Base-by-base conservation (phyloP, 106 monocot genomes). In the Dendrobium chrysotoxum region DNA sequence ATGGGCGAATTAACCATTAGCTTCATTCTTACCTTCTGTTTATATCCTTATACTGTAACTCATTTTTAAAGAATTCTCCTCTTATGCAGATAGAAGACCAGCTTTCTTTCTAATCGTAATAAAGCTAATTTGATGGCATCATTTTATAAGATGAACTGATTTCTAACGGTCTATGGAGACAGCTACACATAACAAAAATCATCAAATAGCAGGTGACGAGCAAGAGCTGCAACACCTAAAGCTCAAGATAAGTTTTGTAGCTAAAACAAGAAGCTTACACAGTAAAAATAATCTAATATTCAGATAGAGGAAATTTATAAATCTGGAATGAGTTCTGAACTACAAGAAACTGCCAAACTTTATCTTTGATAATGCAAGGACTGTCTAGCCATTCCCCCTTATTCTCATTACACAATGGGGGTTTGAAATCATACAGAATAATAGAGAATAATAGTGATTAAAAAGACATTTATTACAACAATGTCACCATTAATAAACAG, bases 351-450 rank as follows among this genome's bases (percentile, higher is more conserved):
- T 31, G 30, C 15, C 31, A 70, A 70, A 30, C 31, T 8, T 30
- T 70, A 73, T 38, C 38, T 1, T 1, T 40, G 38, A 73, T 15
- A 6, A 73, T 26, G 9, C n/a, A 21, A 75, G 46, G 10, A 6
- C 13, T 75, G 75, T 46, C 75, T 23, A 44, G 23, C 7, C 8
- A 75, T 11, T 46, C 25, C 25, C 75, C n/a, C 47, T 76, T 76
- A 76, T 76, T 76, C 28, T 76, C 76, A 46, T 47, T 76, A 26
- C 46, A 76, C 47, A 76, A 28, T 4, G 31, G 21, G 76, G 46
- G 25, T 47, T 16, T 47, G 28, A 46, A 44, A 76, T 76, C 46
- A 76, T 39, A 76, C 74, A 41, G 5, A 76, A 76, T 41, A 42
- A 7, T 21, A 8, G 30, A 15, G 5, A 74, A 74, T 74, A 39